These are phyloP conservation scores for Zygoascus bituminiphila DNA, from an alignment of 805 yeast genomes.

Conservation along the genomic window DNA sequence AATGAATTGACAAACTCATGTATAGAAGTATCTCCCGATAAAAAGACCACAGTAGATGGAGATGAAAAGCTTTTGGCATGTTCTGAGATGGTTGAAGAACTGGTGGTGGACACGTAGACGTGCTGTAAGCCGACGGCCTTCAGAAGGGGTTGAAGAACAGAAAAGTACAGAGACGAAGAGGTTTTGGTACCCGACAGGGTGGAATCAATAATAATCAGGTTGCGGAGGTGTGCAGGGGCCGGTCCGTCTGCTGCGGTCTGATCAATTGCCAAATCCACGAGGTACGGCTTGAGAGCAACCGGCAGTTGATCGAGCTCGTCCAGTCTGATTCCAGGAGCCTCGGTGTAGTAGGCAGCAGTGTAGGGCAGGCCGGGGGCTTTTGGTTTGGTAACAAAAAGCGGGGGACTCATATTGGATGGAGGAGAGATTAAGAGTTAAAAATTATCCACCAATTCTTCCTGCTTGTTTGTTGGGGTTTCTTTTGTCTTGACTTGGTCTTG, in stretches of 20 bases:
- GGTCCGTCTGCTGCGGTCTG: background rate
- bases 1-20: slow-evolving; percentile 62
- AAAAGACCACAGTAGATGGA: slow-evolving; percentile 41
- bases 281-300: background rate
- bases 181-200: slow-evolving; percentile 23
- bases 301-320: background rate
- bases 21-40: slow-evolving; percentile 84
- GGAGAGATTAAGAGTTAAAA: too few relatives aligned
- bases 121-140: slow-evolving; percentile 27
- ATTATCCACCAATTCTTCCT: too few relatives aligned
- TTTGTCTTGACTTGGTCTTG: too few relatives aligned
- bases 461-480: too few relatives aligned
- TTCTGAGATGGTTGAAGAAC: slow-evolving; percentile 24
- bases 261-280: background rate
- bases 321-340: background rate
- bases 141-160: slow-evolving; percentile 28
- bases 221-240: slow-evolving; percentile 20
- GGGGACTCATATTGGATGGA: background rate
- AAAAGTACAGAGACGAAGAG: slow-evolving; percentile 23
- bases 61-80: slow-evolving; percentile 26
- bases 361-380: background rate
- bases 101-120: slow-evolving; percentile 29
- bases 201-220: slow-evolving; percentile 30
- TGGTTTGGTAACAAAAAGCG: background rate
- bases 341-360: background rate